Base-by-base conservation (phyloP, 805 yeast species). In the Saturnispora dispora region DNA sequence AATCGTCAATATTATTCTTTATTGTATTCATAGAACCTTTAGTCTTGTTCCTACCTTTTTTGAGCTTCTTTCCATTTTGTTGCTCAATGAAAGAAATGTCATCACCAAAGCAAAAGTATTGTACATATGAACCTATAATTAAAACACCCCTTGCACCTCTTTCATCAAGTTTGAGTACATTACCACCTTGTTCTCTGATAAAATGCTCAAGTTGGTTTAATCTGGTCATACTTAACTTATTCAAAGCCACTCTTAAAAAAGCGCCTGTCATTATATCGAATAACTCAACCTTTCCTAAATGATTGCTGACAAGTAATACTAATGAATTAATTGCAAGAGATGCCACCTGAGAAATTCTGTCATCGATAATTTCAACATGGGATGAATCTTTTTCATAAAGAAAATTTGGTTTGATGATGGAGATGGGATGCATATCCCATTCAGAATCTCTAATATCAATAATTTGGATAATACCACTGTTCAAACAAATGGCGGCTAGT, bases 61-160 rank as follows among this genome's bases (percentile, higher is more conserved):
- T 40, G 7, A 6, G 13, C 35, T 47, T 55, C 8, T 55, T 46
- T 47, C 57, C 53, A 43, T 55, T 52, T 52, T 57, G 43, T 11
- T 56, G 58, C 11, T 42, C 25, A 27, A 53, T 48, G 18, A 25
- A 47, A 22, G 57, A 50, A 43, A 62, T 60, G 18, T 58, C 57
- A 33, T 70, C 72, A 1, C 79, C 81, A 63, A 74, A 71, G 50
- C 70, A 72, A 56, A 77, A 77, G 55, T 73, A 73, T 53, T 75
- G 79, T 1, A 73, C 62, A 2, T 65, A 55, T 27, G 74, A 69
- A 0, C 76, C 78, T 54, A 71, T 65, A 1, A 69, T 55, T 2
- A 72, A 60, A 2, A 76, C 55, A 7, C 81, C 81, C 37, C 60
- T 53, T 3, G 62, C 53, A 4, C 43, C 39, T 8, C 48, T 48